phyloP scores from a whole-genome alignment of 176 grass and related monocot genomes.

The Chrysopogon serrulatus region DNA sequence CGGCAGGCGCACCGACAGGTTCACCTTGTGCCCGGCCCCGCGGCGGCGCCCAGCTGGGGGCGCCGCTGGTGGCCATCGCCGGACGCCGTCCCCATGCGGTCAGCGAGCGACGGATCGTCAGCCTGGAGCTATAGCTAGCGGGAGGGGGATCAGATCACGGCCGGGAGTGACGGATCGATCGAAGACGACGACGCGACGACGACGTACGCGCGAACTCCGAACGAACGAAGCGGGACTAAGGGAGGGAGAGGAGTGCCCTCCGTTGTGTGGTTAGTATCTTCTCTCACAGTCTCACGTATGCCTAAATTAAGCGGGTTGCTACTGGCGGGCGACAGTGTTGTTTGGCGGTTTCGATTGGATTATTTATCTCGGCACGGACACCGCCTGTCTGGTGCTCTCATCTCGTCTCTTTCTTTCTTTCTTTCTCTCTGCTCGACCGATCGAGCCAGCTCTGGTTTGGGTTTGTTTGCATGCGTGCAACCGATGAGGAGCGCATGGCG shows the following conservation, averaged over 20 bases:
- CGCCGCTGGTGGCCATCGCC: slow-evolving; percentile 15
- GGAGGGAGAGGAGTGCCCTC: background rate
- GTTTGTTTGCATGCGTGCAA: background rate
- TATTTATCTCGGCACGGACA: too few relatives aligned
- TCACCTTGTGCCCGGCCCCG: slow-evolving; percentile 19
- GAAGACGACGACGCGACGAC: background rate
- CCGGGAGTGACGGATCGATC: background rate
- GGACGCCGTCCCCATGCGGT: slow-evolving; percentile 49
- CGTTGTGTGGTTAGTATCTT: background rate
- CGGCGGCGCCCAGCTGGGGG: background rate
- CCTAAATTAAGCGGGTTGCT: slow-evolving; percentile 8
- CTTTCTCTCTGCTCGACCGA: background rate
- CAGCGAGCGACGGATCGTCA: background rate
- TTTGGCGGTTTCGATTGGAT: background rate
- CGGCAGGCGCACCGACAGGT: slow-evolving; percentile 34
- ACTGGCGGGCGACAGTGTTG: background rate
- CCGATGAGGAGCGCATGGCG: background rate
- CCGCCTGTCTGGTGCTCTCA: too few relatives aligned
- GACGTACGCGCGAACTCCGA: background rate
- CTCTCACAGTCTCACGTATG: background rate
- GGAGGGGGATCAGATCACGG: background rate
- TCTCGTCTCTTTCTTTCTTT: too few relatives aligned
- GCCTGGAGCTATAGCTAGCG: too few relatives aligned
- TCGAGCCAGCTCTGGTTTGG: background rate
- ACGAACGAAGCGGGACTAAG: background rate